A percentile compares a stretch with the other conserved stretches of the same genome.
Evolutionary conservation across 805 yeast species (phyloP).

Genomic region (Candida loeiensis): DNA sequence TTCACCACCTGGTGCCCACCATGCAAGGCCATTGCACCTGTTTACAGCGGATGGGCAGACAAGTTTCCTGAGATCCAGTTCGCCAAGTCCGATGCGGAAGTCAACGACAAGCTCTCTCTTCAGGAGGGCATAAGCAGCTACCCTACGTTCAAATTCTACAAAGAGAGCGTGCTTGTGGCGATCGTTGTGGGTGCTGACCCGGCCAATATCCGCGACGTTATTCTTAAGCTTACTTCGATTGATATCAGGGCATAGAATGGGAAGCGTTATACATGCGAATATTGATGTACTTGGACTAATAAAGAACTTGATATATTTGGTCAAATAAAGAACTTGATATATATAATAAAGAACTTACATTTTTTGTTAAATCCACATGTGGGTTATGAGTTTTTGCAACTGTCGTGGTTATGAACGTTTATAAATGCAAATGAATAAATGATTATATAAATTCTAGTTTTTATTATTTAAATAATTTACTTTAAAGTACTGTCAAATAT

Average conservation of each 20-base stretch:
- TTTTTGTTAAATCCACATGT: too few species aligned
- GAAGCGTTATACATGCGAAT: too few species aligned
- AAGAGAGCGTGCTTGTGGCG: conserved; percentile 55
- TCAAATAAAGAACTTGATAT: neutral
- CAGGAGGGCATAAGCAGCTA: conserved; percentile 65
- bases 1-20: conserved; percentile 79
- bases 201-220: conserved; percentile 26
- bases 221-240: conserved; percentile 28
- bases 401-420: too few species aligned
- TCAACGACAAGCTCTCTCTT: conserved; percentile 53
- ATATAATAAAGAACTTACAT: neutral
- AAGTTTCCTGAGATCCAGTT: conserved; percentile 50
- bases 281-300: neutral
- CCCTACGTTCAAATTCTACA: conserved; percentile 70
- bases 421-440: too few species aligned
- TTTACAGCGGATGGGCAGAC: conserved; percentile 43
- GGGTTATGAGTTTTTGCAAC: too few species aligned
- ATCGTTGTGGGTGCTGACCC: conserved; percentile 67
- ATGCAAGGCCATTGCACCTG: conserved; percentile 68
- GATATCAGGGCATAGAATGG: conserved; percentile 12
- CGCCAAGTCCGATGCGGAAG: conserved; percentile 70
- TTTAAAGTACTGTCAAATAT: too few species aligned
- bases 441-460: too few species aligned
- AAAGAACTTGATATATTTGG: neutral
- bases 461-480: too few species aligned